Conservation (phyloP, 805 yeast genomes). For the Dipodascus geniculatus region DNA sequence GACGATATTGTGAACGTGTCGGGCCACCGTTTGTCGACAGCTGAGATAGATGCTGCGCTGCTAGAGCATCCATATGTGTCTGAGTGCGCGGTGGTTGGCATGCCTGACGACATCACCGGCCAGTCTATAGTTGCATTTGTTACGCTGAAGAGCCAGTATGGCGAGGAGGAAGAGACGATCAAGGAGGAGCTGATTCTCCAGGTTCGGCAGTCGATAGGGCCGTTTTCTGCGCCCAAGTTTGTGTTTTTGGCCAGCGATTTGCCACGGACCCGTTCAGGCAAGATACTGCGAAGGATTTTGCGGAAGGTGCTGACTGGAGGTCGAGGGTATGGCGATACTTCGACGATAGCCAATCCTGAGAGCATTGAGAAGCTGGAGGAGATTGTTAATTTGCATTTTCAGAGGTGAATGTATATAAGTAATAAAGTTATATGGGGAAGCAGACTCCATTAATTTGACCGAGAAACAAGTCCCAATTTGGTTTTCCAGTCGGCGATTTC, state of each 20-base stretch:
- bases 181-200: conserved; percentile 68
- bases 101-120: conserved; percentile 90
- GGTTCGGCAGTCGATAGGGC: conserved; percentile 85
- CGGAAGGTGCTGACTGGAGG: conserved; percentile 89
- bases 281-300: conserved; percentile 95
- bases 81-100: conserved; percentile 93
- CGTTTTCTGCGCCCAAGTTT: conserved; percentile 90
- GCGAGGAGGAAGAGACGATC: conserved; percentile 29
- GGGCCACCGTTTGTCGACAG: conserved; percentile 96
- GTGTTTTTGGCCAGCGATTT: conserved; percentile 76
- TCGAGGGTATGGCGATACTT: conserved; percentile 86
- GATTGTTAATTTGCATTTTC: background rate
- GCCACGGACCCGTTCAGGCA: conserved; percentile 97
- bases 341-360: conserved; percentile 79
- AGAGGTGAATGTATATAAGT: background rate
- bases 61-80: conserved; percentile 69
- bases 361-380: background rate
- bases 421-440: no score
- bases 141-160: conserved; percentile 51
- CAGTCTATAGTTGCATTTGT: conserved; percentile 96
- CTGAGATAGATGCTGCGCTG: conserved; percentile 92
- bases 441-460: no score
- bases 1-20: conserved; percentile 97
- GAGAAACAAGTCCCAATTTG: no score
- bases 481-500: no score